Conservation (phyloP, 1,284 basidiomycete genomes). For the Ustilago nuda region DNA sequence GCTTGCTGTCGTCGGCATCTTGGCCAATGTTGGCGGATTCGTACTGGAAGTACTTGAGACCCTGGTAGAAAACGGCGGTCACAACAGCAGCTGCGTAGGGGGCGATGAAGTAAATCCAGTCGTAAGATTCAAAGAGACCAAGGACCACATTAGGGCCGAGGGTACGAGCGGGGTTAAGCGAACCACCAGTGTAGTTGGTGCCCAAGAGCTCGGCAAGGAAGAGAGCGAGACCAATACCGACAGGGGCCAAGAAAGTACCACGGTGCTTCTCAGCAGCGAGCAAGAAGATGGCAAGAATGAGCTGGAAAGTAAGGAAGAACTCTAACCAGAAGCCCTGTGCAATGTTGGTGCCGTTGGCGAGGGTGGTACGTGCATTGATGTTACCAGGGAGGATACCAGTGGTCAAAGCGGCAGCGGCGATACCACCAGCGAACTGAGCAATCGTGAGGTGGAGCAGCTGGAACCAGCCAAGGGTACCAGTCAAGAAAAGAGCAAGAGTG, state of each 20-base stretch:
- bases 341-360: slow-evolving; percentile 63
- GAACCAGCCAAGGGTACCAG: slow-evolving; percentile 70
- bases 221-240: slow-evolving; percentile 59
- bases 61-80: slow-evolving; percentile 48
- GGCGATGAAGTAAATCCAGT: slow-evolving; percentile 59
- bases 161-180: slow-evolving; percentile 59
- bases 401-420: slow-evolving; percentile 71
- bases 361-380: slow-evolving; percentile 69
- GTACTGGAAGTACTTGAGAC: slow-evolving; percentile 52
- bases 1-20: slow-evolving; percentile 49
- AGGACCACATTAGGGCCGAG: slow-evolving; percentile 54
- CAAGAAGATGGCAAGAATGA: slow-evolving; percentile 70
- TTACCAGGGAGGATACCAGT: slow-evolving; percentile 70
- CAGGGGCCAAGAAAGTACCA: slow-evolving; percentile 61
- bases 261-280: slow-evolving; percentile 72
- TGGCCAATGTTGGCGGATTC: slow-evolving; percentile 56
- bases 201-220: slow-evolving; percentile 55
- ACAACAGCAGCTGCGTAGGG: slow-evolving; percentile 53
- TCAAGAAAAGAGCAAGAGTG: slow-evolving; percentile 71
- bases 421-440: slow-evolving; percentile 71
- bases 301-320: slow-evolving; percentile 71
- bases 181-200: slow-evolving; percentile 61
- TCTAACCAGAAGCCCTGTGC: slow-evolving; percentile 69
- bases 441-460: slow-evolving; percentile 70
- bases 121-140: slow-evolving; percentile 36